Evolutionary conservation across 805 yeast genomes (phyloP), one percentile per base, ranked within the genome.

Genomic region (Pichia exigua): DNA sequence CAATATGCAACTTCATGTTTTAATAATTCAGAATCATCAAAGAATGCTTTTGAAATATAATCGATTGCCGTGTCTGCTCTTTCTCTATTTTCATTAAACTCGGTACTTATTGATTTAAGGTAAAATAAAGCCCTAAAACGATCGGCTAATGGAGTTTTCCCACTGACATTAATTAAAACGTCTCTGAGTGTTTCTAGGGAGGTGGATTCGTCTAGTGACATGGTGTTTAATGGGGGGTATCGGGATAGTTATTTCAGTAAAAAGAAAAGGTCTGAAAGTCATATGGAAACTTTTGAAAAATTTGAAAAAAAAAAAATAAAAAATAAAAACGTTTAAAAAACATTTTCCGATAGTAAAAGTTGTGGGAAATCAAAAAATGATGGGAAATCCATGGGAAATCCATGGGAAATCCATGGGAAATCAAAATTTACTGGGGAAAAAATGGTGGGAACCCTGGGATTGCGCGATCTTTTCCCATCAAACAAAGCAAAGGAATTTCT

Each of bases 1-100:
- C 92, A 97, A 63, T 94, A 94, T 9, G 99, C 98, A 51, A 94
- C 95, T 71, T 94, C 99, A 65, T 94, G 99, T 72, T 95, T 95
- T 65, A 94, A 76, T 49, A 94, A 77, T 69, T 95, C 99, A 21
- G 95, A 84, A 48, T 80, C 78, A 65, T 88, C 95, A 41, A 68
- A 68, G 64, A 94, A 94, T 55, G 92, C 84, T 61, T 81, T 91
- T 44, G 90, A 87, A 58, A 94, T 92, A 71, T 88, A 87, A 49
- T 85, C 79, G 50, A 92, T 79, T 48, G 94, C 95, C 49, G 59
- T 70, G 50, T 75, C 71, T 24, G 95, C 95, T 44, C 71, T 75
- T 43, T 66, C 73, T 39, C 73, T 71, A 32, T 76, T 73, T 20
- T 72, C 67, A 42, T 70, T 66, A 42, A 84, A 82, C 54, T 89